A percentile compares a stretch with the other conserved stretches of the same genome.
phyloP scores from a whole-genome alignment of 2,329 filamentous ascomycete species.

The Fusarium sp. region DNA sequence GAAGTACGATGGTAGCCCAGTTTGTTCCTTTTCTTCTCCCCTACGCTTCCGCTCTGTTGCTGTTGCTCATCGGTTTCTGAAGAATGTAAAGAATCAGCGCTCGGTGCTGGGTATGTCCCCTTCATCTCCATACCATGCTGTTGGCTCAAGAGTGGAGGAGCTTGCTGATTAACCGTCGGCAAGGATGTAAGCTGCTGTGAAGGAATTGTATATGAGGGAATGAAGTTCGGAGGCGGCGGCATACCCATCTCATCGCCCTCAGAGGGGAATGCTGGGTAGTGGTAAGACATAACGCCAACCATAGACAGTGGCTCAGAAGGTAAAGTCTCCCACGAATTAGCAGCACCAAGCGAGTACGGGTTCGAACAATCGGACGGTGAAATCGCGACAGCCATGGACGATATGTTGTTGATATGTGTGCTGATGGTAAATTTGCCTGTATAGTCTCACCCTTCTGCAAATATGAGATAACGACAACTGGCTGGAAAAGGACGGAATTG shows the following conservation, averaged over 20 bases:
- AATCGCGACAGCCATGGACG: slow-evolving; percentile 39
- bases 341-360: slow-evolving; percentile 15
- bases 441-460: slow-evolving; percentile 5
- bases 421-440: slow-evolving; percentile 1
- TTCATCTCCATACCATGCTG: slow-evolving; percentile 55
- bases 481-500: slow-evolving; percentile 13
- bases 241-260: slow-evolving; percentile 57
- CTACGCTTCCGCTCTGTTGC: slow-evolving; percentile 49
- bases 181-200: slow-evolving; percentile 47
- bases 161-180: slow-evolving; percentile 49
- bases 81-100: slow-evolving; percentile 57
- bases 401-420: not conserved
- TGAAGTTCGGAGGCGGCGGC: slow-evolving; percentile 52
- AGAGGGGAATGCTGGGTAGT: slow-evolving; percentile 59
- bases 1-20: slow-evolving; percentile 95
- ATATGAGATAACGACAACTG: not conserved
- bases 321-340: slow-evolving; percentile 19
- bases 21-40: slow-evolving; percentile 80
- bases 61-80: slow-evolving; percentile 49
- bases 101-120: slow-evolving; percentile 63
- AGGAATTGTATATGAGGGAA: slow-evolving; percentile 48
- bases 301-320: slow-evolving; percentile 27
- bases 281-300: slow-evolving; percentile 57
- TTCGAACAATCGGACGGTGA: slow-evolving; percentile 23
- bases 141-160: slow-evolving; percentile 51